Base-by-base conservation (phyloP, 139 green algal genomes). In the Trebouxia sp. region DNA sequence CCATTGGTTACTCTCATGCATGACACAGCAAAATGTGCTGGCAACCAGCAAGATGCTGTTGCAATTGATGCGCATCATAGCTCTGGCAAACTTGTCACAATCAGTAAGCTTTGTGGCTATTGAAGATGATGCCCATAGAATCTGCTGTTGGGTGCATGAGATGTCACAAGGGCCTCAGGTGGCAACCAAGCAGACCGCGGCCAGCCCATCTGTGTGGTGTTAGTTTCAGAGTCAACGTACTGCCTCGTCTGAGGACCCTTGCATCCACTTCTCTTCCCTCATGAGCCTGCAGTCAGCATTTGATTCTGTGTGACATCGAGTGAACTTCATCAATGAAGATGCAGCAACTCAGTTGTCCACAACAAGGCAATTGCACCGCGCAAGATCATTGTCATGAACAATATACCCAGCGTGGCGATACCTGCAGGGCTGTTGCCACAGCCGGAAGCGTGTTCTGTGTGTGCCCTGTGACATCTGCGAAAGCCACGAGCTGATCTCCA, bases 171-270 rank as follows among this genome's bases (percentile, higher is more conserved):
- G 85, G 85, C 6, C 55, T 43, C 74, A 89, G 55, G 82, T 89
- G 85, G 39, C 85, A 96, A 35, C 92, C 92, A 62, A 96, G 88
- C 65, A 97, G 83, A 5, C 92, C 92, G 30, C 90, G 80, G 6
- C 92, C 92, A 9, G 24, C 53, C 92, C 92, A 97, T 5, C 26
- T 69, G 22, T 83, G 80, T 2, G 93, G 92, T 30, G 74, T 86
- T n/a, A 97, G 84, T 35, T 42, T 24, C 72, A 97, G 43, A 22
- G 38, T 14, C 42, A 88, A 8, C 5, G 75, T 50, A 1, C 66
- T 56, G 0, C 92, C 92, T 5, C 82, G 65, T 15, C 92, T 76
- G 67, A 95, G 67, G n/a, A 97, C 8, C 11, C 22, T 3, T 24
- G 69, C 69, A 17, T 77, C 41, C 24, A 77, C 69, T 8, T 51